Evolutionary conservation across 1,284 basidiomycete genomes (phyloP).

Genomic region (Sanguinoderma infundibulare): DNA sequence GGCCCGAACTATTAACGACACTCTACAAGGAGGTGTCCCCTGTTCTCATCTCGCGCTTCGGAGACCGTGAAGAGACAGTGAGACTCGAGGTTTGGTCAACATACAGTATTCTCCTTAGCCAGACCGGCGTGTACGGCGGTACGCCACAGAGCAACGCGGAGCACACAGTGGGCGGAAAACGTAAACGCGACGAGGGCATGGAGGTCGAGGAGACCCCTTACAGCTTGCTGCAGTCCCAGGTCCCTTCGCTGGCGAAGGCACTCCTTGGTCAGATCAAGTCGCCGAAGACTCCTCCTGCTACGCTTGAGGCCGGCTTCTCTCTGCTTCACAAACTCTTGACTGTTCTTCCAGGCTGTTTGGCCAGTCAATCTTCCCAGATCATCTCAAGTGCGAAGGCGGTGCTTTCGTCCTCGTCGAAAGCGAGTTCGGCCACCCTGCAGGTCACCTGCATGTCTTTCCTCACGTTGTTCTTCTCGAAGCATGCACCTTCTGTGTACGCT

Average conservation of each 20-base stretch:
- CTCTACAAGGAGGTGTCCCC: slow-evolving; percentile 89
- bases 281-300: slow-evolving; percentile 77
- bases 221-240: slow-evolving; percentile 71
- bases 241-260: slow-evolving; percentile 80
- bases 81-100: slow-evolving; percentile 93
- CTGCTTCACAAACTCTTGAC: slow-evolving; percentile 79
- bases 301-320: slow-evolving; percentile 85
- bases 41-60: slow-evolving; percentile 87
- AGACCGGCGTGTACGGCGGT: slow-evolving; percentile 80
- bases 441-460: slow-evolving; percentile 87
- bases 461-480: slow-evolving; percentile 81
- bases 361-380: slow-evolving; percentile 69
- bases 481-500: slow-evolving; percentile 71
- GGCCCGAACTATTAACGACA: slow-evolving; percentile 81
- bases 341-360: slow-evolving; percentile 85
- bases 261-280: slow-evolving; percentile 85
- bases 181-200: slow-evolving; percentile 81
- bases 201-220: slow-evolving; percentile 82
- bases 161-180: slow-evolving; percentile 62
- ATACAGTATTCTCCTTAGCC: slow-evolving; percentile 80
- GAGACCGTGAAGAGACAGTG: slow-evolving; percentile 95
- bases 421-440: slow-evolving; percentile 76
- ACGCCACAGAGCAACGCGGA: slow-evolving; percentile 57
- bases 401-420: slow-evolving; percentile 64
- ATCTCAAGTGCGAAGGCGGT: slow-evolving; percentile 66